A percentile compares a stretch with the other conserved stretches of the same genome.
Conservation (phyloP, 345 rosid genomes). For the Trapa bicornis region DNA sequence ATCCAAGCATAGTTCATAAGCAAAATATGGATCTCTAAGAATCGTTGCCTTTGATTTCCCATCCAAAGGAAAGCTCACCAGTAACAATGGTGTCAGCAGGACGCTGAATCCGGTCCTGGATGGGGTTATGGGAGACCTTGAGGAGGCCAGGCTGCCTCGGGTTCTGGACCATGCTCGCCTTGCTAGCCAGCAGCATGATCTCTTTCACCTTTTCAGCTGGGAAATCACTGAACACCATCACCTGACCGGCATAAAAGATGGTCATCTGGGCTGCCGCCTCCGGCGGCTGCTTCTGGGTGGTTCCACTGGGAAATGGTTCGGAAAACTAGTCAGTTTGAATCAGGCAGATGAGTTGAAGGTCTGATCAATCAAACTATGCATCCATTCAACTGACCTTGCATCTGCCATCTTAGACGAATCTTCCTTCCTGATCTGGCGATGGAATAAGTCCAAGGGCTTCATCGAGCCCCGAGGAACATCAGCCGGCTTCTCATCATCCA, state of each 20-base stretch:
- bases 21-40: neutral
- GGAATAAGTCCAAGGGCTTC: conserved; percentile 23
- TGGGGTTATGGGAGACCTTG: conserved; percentile 11
- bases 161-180: conserved; percentile 20
- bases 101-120: conserved; percentile 29
- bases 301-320: conserved; percentile 14
- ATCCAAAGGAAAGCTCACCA: conserved; percentile 26
- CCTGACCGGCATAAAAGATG: conserved; percentile 74
- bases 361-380: neutral
- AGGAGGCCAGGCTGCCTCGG: neutral
- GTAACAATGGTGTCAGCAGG: conserved; percentile 26
- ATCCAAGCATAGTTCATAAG: neutral
- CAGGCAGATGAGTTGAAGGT: neutral
- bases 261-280: conserved; percentile 53
- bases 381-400: conserved; percentile 20
- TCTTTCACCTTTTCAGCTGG: conserved; percentile 69
- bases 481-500: neutral
- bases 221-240: conserved; percentile 55
- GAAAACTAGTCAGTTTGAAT: conserved; percentile 5
- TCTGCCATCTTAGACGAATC: conserved; percentile 22
- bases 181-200: conserved; percentile 48
- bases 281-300: conserved; percentile 11
- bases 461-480: neutral
- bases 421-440: conserved; percentile 16
- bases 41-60: neutral